These are phyloP conservation scores for Suhomyces tanzawaensis DNA, from an alignment of 805 yeast species.

Conservation along the genomic window DNA sequence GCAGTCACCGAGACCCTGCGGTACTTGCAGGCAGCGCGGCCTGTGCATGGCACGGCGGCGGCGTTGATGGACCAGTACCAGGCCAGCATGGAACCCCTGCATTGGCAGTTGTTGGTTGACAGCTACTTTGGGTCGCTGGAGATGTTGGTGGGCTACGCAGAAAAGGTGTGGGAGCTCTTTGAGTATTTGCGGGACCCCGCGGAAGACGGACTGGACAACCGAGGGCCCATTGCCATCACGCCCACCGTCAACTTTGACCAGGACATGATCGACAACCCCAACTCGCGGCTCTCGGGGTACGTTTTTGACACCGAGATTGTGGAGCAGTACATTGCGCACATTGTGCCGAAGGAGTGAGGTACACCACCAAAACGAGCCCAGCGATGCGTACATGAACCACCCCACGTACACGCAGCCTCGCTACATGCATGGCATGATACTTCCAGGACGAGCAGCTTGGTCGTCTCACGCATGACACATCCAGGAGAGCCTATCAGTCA, in stretches of 20 bases:
- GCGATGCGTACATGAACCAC: no score
- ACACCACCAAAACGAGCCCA: no score
- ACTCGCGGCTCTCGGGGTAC: slow-evolving; percentile 20
- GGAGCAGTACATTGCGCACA: slow-evolving; percentile 22
- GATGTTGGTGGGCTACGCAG: slow-evolving; percentile 19
- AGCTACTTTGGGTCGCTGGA: slow-evolving; percentile 26
- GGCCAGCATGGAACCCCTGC: not conserved
- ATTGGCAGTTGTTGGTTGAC: slow-evolving; percentile 18
- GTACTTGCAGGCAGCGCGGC: not conserved
- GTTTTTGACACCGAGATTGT: slow-evolving; percentile 16
- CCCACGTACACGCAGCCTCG: no score
- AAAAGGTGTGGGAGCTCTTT: slow-evolving; percentile 24
- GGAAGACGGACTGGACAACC: not conserved
- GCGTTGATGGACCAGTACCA: not conserved
- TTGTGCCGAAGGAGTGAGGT: slow-evolving; percentile 15
- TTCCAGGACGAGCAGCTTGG: no score
- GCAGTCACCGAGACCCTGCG: not conserved
- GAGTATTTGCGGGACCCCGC: slow-evolving; percentile 12
- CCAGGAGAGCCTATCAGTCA: no score
- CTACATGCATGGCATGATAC: no score
- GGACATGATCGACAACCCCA: slow-evolving; percentile 15
- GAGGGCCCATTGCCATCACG: slow-evolving; percentile 15
- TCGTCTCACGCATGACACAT: no score
- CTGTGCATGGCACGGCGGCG: no score
- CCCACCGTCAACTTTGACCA: slow-evolving; percentile 13